Evolutionary conservation across 225 moss, liverwort and hornwort species (phyloP), one percentile per base, ranked within the genome.

Genomic region (Anthoceros angustus): DNA sequence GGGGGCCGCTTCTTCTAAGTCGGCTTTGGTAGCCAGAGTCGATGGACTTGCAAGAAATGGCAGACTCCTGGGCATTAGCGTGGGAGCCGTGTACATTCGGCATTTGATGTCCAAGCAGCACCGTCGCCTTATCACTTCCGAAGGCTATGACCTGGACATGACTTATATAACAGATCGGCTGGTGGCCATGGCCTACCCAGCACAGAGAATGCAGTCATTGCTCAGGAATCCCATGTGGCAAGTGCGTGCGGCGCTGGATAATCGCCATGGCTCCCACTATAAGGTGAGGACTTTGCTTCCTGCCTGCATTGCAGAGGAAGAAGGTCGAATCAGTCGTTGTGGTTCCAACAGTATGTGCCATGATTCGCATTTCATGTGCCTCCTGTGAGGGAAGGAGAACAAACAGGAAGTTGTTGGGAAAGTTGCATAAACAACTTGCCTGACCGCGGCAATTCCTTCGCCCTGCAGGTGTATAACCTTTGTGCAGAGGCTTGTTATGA

Each of bases 151-250:
- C 72, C 69, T 83, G 71, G 83, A 83, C 75, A 75, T 83, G 75
- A 77, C 80, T 66, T 83, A 83, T 69, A 83, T 83, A 75, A 83
- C 77, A 12, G 63, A 69, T 43, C 83, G 80, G 39, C 69, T 83
- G 40, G 67, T 83, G 67, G 83, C 83, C 71, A 83, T 83, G 83
- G 80, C 83, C 25, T 83, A 71, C 45, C 83, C 83, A 60, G 83
- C 83, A 41, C 77, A 83, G 61, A 83, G 80, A 63, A 83, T 83
- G 83, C 74, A 83, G 63, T 75, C 83, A 62, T 63, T 83, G 49
- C 72, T 77, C 49, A 72, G 83, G 62, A 83, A 83, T 71, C 83
- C 83, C 32, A 83, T 83, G 77, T 83, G 83, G 83, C 80, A 83
- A 70, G 83, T 83, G 38, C 77, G 76, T 67, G 64, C 69, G 45